These are phyloP conservation scores for Diaporthe sp. DNA, from an alignment of 2,329 filamentous ascomycete species.

Conservation along the genomic window DNA sequence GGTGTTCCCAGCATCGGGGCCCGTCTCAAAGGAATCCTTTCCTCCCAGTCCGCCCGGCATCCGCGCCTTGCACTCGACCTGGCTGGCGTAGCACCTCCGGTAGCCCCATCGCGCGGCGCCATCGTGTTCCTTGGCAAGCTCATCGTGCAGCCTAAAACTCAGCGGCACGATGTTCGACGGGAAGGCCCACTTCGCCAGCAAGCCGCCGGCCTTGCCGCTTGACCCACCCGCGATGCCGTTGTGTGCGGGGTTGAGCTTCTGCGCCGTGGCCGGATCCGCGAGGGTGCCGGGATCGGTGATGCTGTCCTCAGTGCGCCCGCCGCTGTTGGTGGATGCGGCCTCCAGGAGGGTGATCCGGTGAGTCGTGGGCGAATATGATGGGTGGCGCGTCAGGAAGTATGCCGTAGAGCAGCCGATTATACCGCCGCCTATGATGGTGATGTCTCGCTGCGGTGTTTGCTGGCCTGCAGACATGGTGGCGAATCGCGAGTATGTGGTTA, in stretches of 20 bases:
- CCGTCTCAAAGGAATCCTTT: not conserved
- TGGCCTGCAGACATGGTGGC: not conserved
- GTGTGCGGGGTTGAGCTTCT: slow-evolving; percentile 47
- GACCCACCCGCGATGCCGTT: slow-evolving; percentile 77
- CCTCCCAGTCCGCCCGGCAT: not conserved
- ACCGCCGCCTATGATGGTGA: slow-evolving; percentile 69
- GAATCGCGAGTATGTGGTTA: not conserved
- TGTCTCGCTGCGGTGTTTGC: slow-evolving; percentile 15
- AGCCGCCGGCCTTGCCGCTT: slow-evolving; percentile 82
- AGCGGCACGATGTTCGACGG: slow-evolving; percentile 77
- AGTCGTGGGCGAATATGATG: slow-evolving; percentile 71
- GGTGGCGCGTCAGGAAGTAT: slow-evolving; percentile 80
- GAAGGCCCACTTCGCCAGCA: slow-evolving; percentile 82
- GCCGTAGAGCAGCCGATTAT: slow-evolving; percentile 82
- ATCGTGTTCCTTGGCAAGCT: slow-evolving; percentile 75
- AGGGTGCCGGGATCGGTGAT: slow-evolving; percentile 48
- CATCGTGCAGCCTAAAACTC: slow-evolving; percentile 76
- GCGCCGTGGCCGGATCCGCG: slow-evolving; percentile 43
- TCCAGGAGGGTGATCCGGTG: slow-evolving; percentile 81
- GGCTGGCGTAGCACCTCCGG: slow-evolving; percentile 54
- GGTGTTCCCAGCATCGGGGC: not conserved
- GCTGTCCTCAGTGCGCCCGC: slow-evolving; percentile 50
- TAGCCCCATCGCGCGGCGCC: slow-evolving; percentile 80
- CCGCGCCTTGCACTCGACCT: slow-evolving; percentile 37
- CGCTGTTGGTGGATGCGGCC: slow-evolving; percentile 52